Base-by-base conservation (phyloP, 208 protist genomes). In the Phytomonas serpens region DNA sequence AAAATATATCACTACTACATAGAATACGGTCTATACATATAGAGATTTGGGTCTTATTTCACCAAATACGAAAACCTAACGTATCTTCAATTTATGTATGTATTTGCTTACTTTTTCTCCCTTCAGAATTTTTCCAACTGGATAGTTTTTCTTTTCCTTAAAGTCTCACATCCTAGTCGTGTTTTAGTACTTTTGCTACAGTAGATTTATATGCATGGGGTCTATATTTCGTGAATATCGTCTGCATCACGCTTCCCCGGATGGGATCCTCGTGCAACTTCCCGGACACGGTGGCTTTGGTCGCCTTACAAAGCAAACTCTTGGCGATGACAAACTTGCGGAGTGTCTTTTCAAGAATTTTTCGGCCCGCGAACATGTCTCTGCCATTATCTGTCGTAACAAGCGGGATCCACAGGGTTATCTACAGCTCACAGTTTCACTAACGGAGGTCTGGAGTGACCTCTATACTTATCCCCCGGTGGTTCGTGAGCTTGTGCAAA, bases 261-360 rank as follows among this genome's bases (percentile, higher is more conserved):
- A 91, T 27, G 81, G 85, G 61, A 80, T 96, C 47, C 77, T 96
- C 19, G 81, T 96, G 71, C 90, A 93, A 69, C 84, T 96, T 4
- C 70, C 68, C 62, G 80, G 78, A 27, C 62, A 88, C n/a, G 72
- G 74, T 57, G 90, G 90, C 11, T 96, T 93, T 78, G 90, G 90
- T 57, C 82, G 84, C 32, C 76, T 93, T 31, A 93, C 88, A 2
- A 70, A 75, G 9, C 82, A 84, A 16, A 88, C 82, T 9, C 84
- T 96, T 16, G 90, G 90, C 63, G 77, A 79, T 63, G 90, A 93
- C 68, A 68, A 67, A 1, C 79, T 96, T 11, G 90, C 88, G 14
- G 77, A 89, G 64, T 74, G 79, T 0, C 83, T 96, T 0, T 72
- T 93, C 23, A 90, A 82, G 40, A 78, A 77, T 66, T 83, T 96